Conservation (phyloP, 2,329 filamentous ascomycete species). For the Verticillium nubilum region DNA sequence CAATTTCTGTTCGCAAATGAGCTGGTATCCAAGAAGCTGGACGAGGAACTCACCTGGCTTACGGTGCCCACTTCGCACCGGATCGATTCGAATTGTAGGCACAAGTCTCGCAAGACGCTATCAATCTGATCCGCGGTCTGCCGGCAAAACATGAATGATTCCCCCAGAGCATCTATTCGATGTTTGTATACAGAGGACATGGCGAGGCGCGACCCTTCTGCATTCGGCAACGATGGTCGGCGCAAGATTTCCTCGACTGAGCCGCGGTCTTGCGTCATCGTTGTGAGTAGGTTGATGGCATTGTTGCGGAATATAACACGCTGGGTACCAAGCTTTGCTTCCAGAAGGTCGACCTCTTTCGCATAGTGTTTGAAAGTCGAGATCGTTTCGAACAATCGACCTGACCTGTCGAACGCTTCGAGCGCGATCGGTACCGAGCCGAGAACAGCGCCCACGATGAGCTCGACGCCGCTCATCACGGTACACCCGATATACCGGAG, state of each 20-base stretch:
- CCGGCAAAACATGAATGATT: not conserved
- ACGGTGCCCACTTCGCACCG: not conserved
- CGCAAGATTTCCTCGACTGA: not conserved
- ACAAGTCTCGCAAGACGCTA: not conserved
- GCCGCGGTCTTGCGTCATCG: conserved; percentile 4
- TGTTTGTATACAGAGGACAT: not conserved
- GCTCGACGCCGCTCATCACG: conserved; percentile 7
- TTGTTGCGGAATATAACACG: conserved; percentile 5
- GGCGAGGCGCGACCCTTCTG: not conserved
- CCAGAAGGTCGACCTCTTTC: conserved; percentile 1
- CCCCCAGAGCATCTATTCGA: not conserved
- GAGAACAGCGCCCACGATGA: conserved; percentile 7
- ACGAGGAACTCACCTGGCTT: not conserved
- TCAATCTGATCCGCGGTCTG: not conserved
- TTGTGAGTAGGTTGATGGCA: conserved; percentile 7
- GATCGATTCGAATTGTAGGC: not conserved
- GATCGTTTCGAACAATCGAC: conserved; percentile 1
- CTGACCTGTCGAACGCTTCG: conserved; percentile 4
- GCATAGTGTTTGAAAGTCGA: conserved; percentile 1
- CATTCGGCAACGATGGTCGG: not conserved
- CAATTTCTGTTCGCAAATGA: not conserved
- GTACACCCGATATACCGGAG: too few relatives aligned
- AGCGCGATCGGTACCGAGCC: conserved; percentile 4
- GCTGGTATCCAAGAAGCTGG: not conserved
- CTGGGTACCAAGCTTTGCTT: conserved; percentile 4